Percentiles rank a stretch among this genome's conserved stretches.
phyloP scores from a whole-genome alignment of 305 asterid species.

The Solanum hybrid region DNA sequence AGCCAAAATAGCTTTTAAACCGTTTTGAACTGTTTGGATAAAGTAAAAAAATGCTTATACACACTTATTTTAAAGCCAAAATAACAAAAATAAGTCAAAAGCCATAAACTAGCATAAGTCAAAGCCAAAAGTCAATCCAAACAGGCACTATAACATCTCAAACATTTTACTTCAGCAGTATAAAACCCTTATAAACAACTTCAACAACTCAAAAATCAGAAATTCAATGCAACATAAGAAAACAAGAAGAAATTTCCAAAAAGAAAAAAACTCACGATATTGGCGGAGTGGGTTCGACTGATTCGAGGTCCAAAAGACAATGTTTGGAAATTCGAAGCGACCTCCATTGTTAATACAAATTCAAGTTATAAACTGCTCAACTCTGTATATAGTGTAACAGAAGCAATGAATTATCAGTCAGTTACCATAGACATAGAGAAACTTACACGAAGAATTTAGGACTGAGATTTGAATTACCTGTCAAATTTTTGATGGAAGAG shows the following conservation, averaged over 20 bases:
- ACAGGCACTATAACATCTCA: neutral
- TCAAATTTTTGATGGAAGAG: neutral
- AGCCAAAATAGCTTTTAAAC: too few relatives aligned
- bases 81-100: too few relatives aligned
- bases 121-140: too few relatives aligned
- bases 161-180: neutral
- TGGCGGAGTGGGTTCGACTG: neutral
- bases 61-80: too few relatives aligned
- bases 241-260: neutral
- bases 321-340: conserved; percentile 5
- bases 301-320: neutral
- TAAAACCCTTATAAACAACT: neutral
- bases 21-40: too few relatives aligned
- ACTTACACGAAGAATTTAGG: neutral
- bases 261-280: neutral
- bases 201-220: neutral
- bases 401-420: neutral
- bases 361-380: neutral
- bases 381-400: neutral
- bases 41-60: too few relatives aligned
- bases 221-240: neutral
- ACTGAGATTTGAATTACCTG: neutral
- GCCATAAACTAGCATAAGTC: too few relatives aligned
- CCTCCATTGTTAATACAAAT: neutral
- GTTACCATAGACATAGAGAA: neutral